Base-by-base conservation (phyloP, 192 early-diverging fungal genomes). In the Diversispora eburnea region DNA sequence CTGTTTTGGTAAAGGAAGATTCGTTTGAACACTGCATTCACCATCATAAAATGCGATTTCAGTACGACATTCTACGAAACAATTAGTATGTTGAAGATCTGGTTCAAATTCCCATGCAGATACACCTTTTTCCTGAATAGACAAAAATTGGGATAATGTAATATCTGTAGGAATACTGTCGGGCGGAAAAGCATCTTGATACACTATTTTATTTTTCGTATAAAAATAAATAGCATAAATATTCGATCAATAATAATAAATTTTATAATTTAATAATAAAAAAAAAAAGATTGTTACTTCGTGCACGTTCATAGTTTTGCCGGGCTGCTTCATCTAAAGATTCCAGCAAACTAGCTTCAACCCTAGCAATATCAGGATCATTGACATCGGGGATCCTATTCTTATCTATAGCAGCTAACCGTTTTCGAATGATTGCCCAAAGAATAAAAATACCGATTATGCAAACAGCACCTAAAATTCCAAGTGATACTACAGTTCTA, bases 81-180 rank as follows among this genome's bases (percentile, higher is more conserved):
- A 82, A 54, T 86, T 88, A 42, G 88, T 79, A 52, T 86, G 83
- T 33, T 79, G 79, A 61, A 73, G 72, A 63, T 86, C 85, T 42
- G 90, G 84, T 59, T 88, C 91, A 81, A 93, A 91, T 80, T 93
- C 90, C 88, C 90, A 93, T 9, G 92, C 92, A 22, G 88, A 86
- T 5, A 93, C 92, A 47, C 92, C 92, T 79, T 90, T 90, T 76
- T 93, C 92, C 71, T 90, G 88, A 71, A 93, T 91, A 42, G 86
- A 87, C 55, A 86, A 80, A 72, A 89, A 87, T 78, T 93, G 92
- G 56, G 89, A 87, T 41, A 88, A 68, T 7, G 92, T 92, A 33
- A 93, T 87, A 69, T 91, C 86, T 12, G 92, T 93, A 68, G 87
- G 78, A n/a, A 91, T 77, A 76, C 89, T 90, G 58, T 89, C 87